A percentile compares a stretch with the other conserved stretches of the same genome.
Evolutionary conservation across 2,329 filamentous ascomycete genomes (phyloP).

Genomic region (Colletotrichum destructivum): DNA sequence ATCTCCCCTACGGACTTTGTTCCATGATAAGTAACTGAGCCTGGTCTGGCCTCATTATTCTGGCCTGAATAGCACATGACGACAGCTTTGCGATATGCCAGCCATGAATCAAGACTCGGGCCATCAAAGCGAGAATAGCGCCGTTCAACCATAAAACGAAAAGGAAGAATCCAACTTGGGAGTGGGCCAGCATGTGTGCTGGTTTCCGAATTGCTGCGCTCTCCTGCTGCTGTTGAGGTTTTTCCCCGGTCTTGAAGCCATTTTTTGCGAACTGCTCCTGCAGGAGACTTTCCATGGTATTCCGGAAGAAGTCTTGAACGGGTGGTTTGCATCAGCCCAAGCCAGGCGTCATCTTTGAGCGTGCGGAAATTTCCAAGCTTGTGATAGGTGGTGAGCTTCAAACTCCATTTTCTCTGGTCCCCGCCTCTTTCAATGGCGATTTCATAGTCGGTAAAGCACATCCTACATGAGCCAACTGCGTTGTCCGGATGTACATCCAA

Average conservation of each 20-base stretch:
- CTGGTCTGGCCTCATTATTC: not conserved
- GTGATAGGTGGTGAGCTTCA: not conserved
- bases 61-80: not conserved
- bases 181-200: not conserved
- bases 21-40: not conserved
- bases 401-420: not conserved
- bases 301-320: not conserved
- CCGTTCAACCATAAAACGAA: not conserved
- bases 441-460: constrained; percentile 14
- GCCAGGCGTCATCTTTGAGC: not conserved
- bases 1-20: not conserved
- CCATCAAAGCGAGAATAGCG: not conserved
- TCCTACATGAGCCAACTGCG: not conserved
- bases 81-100: not conserved
- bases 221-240: not conserved
- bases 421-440: not conserved
- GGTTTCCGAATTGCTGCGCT: not conserved
- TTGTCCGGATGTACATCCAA: constrained; percentile 9
- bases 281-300: not conserved
- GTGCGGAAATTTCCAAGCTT: constrained; percentile 7
- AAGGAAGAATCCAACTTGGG: not conserved
- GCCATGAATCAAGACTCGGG: not conserved
- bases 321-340: not conserved
- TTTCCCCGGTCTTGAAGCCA: not conserved
- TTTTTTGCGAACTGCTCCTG: not conserved